phyloP scores from a whole-genome alignment of 2,329 filamentous ascomycete genomes.

The Penicillium sp. region DNA sequence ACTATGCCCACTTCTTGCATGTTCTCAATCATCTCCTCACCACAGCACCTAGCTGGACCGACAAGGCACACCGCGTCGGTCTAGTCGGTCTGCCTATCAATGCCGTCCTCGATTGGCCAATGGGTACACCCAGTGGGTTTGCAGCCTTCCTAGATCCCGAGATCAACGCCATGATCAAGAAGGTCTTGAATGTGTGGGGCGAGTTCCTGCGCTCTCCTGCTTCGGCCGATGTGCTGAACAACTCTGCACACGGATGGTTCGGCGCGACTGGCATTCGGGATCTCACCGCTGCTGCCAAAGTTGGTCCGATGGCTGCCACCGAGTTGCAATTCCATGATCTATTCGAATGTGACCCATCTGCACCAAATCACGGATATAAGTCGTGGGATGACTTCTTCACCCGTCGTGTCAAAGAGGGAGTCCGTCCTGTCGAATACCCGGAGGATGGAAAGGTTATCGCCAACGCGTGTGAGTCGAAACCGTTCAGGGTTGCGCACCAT shows the following conservation, averaged over 20 bases:
- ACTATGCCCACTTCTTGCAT: constrained; percentile 65
- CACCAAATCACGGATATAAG: constrained; percentile 51
- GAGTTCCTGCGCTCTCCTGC: constrained; percentile 51
- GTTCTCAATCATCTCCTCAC: constrained; percentile 58
- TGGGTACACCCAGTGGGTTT: constrained; percentile 55
- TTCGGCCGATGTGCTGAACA: constrained; percentile 52
- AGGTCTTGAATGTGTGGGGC: constrained; percentile 56
- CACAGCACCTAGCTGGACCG: constrained; percentile 32
- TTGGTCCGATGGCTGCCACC: constrained; percentile 17
- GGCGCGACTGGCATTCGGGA: constrained; percentile 50
- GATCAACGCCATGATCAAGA: constrained; percentile 54
- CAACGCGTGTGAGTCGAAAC: constrained; percentile 64
- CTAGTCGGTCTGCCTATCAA: constrained; percentile 58
- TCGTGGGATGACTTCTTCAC: constrained; percentile 74
- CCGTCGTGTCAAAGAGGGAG: constrained; percentile 52
- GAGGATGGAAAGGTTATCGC: constrained; percentile 50
- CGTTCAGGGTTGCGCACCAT: constrained; percentile 52
- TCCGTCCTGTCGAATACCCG: constrained; percentile 61
- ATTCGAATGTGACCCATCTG: constrained; percentile 29
- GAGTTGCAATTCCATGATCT: constrained; percentile 30
- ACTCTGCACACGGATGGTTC: constrained; percentile 54
- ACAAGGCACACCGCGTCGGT: constrained; percentile 35
- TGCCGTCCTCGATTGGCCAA: constrained; percentile 59
- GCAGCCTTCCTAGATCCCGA: constrained; percentile 54
- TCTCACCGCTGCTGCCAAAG: constrained; percentile 33